A percentile compares a stretch with the other conserved stretches of the same genome.
phyloP scores from a whole-genome alignment of 1,284 basidiomycete genomes.

The Ganoderma meredithae region DNA sequence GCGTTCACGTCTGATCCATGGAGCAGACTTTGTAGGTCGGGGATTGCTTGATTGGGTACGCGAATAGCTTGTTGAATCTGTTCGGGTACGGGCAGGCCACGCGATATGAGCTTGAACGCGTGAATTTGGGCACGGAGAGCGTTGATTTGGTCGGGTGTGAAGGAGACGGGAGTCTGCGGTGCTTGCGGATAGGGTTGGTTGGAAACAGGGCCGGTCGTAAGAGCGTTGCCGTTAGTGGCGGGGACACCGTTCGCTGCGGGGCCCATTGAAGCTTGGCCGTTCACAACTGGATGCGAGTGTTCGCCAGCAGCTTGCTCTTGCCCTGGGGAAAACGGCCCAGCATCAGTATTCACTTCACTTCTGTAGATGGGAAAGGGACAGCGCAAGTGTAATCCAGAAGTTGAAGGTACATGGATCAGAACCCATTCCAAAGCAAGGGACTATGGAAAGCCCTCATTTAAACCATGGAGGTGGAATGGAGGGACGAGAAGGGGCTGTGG shows the following conservation, averaged over 20 bases:
- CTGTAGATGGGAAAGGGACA: too few species aligned
- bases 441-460: too few species aligned
- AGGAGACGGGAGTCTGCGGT: slow-evolving; percentile 73
- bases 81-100: slow-evolving; percentile 84
- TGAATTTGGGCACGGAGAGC: slow-evolving; percentile 90
- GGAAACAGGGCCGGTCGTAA: slow-evolving; percentile 41
- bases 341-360: background rate
- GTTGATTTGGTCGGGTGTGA: slow-evolving; percentile 85
- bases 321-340: background rate
- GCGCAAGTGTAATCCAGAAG: too few species aligned
- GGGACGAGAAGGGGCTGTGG: too few species aligned
- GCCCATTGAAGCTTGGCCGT: slow-evolving; percentile 32
- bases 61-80: slow-evolving; percentile 82
- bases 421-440: too few species aligned
- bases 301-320: slow-evolving; percentile 31
- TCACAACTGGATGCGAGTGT: slow-evolving; percentile 31
- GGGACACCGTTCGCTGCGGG: slow-evolving; percentile 40
- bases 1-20: slow-evolving; percentile 65
- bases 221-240: slow-evolving; percentile 37
- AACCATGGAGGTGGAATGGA: too few species aligned
- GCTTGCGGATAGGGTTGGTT: slow-evolving; percentile 42
- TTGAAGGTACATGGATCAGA: too few species aligned
- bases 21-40: slow-evolving; percentile 71
- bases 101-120: slow-evolving; percentile 86
- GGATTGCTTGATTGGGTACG: slow-evolving; percentile 62